Conservation (phyloP, 129 eudicot species). For the Glebionis coronaria region DNA sequence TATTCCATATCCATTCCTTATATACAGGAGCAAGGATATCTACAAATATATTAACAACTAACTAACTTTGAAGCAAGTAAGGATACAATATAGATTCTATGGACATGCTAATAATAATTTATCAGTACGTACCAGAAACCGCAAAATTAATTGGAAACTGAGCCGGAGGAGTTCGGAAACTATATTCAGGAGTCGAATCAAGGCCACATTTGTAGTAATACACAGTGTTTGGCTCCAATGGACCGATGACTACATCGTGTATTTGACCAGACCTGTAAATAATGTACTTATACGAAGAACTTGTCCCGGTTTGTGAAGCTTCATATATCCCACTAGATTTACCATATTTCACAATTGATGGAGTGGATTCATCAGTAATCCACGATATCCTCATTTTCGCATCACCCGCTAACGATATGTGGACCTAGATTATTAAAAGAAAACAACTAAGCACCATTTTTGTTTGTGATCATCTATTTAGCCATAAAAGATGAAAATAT, state of each 20-base stretch:
- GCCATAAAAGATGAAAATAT: too few species aligned
- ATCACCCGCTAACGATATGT: constrained; percentile 52
- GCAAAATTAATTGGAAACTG: constrained; percentile 55
- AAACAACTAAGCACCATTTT: too few species aligned
- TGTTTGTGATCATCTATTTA: too few species aligned
- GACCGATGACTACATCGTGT: constrained; percentile 62
- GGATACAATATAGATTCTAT: too few species aligned
- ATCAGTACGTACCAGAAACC: constrained; percentile 36
- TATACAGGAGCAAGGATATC: too few species aligned
- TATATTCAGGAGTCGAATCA: constrained; percentile 41
- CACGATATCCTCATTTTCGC: constrained; percentile 64
- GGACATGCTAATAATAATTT: too few species aligned
- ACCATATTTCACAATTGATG: constrained; percentile 54
- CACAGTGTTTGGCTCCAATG: constrained; percentile 47
- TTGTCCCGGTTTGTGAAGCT: constrained; percentile 35
- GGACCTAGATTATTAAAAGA: constrained; percentile 56
- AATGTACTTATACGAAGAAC: constrained; percentile 41
- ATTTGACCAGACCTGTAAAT: constrained; percentile 51
- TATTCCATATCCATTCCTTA: too few species aligned
- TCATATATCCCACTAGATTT: constrained; percentile 34
- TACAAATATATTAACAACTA: too few species aligned
- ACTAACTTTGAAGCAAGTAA: too few species aligned
- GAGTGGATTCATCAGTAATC: constrained; percentile 43
- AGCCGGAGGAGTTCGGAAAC: constrained; percentile 69
- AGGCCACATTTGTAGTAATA: constrained; percentile 60